phyloP scores from a whole-genome alignment of 1,284 basidiomycete genomes.

The Trametes polyzona region DNA sequence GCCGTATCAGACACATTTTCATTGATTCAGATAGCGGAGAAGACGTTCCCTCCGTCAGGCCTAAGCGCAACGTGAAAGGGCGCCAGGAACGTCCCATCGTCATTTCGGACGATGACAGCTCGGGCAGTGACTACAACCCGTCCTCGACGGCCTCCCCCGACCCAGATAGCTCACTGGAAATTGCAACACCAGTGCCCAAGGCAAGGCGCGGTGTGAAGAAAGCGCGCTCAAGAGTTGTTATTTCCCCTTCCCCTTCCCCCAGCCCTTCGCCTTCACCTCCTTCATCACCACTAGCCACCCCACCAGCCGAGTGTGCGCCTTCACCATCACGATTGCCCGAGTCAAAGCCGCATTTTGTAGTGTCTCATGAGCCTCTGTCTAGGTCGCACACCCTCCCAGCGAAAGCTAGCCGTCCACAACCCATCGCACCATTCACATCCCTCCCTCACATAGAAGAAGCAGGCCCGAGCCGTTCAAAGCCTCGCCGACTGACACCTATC shows the following conservation, averaged over 20 bases:
- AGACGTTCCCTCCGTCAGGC: slow-evolving; percentile 20
- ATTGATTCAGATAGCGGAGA: slow-evolving; percentile 32
- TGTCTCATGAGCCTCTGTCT: not conserved
- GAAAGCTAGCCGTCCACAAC: slow-evolving; percentile 7
- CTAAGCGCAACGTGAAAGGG: slow-evolving; percentile 16
- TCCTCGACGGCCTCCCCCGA: not conserved
- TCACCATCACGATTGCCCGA: not conserved
- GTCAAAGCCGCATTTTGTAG: not conserved
- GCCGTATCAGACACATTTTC: slow-evolving; percentile 3
- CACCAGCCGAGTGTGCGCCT: not conserved
- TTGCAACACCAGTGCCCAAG: slow-evolving; percentile 23
- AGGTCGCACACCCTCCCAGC: slow-evolving; percentile 11
- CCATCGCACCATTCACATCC: slow-evolving; percentile 12
- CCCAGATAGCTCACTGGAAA: slow-evolving; percentile 6
- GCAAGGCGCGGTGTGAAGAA: slow-evolving; percentile 1
- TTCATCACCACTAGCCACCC: slow-evolving; percentile 5
- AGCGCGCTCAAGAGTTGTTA: slow-evolving; percentile 5
- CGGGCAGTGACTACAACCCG: slow-evolving; percentile 32
- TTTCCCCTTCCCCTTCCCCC: slow-evolving; percentile 17
- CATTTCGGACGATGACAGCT: slow-evolving; percentile 41
- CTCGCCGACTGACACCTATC: slow-evolving; percentile 70
- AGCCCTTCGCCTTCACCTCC: slow-evolving; percentile 12
- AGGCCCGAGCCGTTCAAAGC: slow-evolving; percentile 43
- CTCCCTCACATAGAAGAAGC: slow-evolving; percentile 27
- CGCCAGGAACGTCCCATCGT: slow-evolving; percentile 35